Percentiles rank a stretch among this genome's conserved stretches.
phyloP scores from a whole-genome alignment of 768 basidiomycete species.

The Tulasnella sp. region DNA sequence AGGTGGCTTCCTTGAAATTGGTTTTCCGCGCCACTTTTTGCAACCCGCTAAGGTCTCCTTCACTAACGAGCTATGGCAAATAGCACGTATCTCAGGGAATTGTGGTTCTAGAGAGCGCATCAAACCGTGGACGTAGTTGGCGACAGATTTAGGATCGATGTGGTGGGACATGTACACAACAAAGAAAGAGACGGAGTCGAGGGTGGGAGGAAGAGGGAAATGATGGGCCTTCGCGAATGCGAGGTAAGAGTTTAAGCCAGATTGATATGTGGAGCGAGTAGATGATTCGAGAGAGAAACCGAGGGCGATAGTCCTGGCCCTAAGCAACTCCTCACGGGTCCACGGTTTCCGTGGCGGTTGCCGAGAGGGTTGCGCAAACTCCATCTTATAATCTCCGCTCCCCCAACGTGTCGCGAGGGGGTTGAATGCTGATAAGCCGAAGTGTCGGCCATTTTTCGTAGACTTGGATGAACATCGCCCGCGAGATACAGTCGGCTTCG shows the following conservation, averaged over 20 bases:
- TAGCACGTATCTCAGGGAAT: neutral
- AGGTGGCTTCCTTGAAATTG: neutral
- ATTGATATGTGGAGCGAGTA: constrained; percentile 40
- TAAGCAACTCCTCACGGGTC: constrained; percentile 44
- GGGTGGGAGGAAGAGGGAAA: constrained; percentile 28
- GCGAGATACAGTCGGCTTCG: constrained; percentile 39
- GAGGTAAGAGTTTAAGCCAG: constrained; percentile 34
- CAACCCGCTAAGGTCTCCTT: constrained; percentile 26
- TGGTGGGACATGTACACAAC: constrained; percentile 31
- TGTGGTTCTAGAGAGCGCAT: constrained; percentile 24
- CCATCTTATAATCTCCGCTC: constrained; percentile 38
- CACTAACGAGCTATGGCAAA: neutral
- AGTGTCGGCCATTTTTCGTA: neutral
- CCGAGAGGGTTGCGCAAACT: constrained; percentile 29
- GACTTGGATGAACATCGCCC: neutral
- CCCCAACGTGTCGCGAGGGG: constrained; percentile 23
- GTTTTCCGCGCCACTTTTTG: constrained; percentile 22
- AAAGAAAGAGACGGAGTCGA: constrained; percentile 35
- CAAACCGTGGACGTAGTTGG: constrained; percentile 31
- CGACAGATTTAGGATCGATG: constrained; percentile 29
- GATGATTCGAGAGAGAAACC: constrained; percentile 42
- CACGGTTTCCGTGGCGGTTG: constrained; percentile 47
- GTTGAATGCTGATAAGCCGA: neutral
- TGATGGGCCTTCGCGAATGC: constrained; percentile 30
- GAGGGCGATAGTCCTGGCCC: constrained; percentile 45